Percentiles rank a stretch among this genome's conserved stretches.
Conservation (phyloP, 108 stramenopile species). For the Skeletonema menzelii region DNA sequence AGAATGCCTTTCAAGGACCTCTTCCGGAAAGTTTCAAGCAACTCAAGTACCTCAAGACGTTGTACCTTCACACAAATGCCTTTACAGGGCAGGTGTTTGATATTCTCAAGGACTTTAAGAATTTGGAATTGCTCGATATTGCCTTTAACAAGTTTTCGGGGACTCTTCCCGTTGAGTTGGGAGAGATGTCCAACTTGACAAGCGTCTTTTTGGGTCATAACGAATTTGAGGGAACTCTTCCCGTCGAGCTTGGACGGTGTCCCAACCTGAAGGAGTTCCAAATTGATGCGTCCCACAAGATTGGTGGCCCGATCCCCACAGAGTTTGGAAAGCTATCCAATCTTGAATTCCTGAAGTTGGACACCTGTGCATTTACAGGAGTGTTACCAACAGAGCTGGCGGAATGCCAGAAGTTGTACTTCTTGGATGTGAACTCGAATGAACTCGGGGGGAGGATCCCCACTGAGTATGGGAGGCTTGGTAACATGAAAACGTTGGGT, state of each 20-base stretch:
- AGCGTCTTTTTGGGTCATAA: conserved; percentile 37
- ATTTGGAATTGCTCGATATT: conserved; percentile 42
- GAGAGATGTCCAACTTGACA: conserved; percentile 33
- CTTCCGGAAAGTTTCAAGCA: conserved; percentile 29
- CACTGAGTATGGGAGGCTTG: conserved; percentile 43
- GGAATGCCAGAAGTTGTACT: conserved; percentile 36
- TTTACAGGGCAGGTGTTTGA: conserved; percentile 37
- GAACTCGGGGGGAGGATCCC: conserved; percentile 43
- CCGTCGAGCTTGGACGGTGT: conserved; percentile 46
- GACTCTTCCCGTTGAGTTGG: conserved; percentile 47
- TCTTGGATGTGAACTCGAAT: conserved; percentile 54
- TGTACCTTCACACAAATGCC: conserved; percentile 44
- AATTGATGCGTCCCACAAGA: conserved; percentile 17
- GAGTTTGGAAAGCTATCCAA: conserved; percentile 55
- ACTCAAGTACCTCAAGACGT: conserved; percentile 40
- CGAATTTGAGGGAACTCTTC: conserved; percentile 46
- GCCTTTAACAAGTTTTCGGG: conserved; percentile 45
- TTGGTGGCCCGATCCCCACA: conserved; percentile 58
- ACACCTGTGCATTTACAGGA: conserved; percentile 33
- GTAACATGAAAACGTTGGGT: conserved; percentile 35
- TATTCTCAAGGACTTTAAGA: conserved; percentile 44
- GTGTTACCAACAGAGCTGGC: conserved; percentile 55
- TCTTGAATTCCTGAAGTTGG: conserved; percentile 54
- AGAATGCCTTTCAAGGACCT: conserved; percentile 33
- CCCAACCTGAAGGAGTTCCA: conserved; percentile 53